phyloP scores from a whole-genome alignment of 768 basidiomycete species.

The Daedaleopsis sinensis region DNA sequence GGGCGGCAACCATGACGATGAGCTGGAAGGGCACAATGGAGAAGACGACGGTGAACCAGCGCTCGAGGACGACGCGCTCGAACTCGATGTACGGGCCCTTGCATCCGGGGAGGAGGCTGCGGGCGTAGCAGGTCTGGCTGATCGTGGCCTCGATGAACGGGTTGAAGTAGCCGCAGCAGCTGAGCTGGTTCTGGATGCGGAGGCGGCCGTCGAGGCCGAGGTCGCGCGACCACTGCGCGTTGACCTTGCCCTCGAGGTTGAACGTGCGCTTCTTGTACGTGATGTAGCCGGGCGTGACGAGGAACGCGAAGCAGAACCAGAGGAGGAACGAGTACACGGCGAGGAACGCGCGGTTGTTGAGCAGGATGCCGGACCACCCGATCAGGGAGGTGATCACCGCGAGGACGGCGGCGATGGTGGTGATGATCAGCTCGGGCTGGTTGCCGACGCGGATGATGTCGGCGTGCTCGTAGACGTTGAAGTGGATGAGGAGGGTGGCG shows the following conservation, averaged over 20 bases:
- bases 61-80: constrained; percentile 53
- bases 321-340: constrained; percentile 71
- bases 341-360: constrained; percentile 84
- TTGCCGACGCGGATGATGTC: constrained; percentile 78
- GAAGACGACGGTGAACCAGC: constrained; percentile 72
- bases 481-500: constrained; percentile 74
- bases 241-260: constrained; percentile 83
- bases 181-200: constrained; percentile 72
- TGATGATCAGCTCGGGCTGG: constrained; percentile 64
- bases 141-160: constrained; percentile 84
- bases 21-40: constrained; percentile 71
- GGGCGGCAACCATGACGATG: constrained; percentile 57
- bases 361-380: constrained; percentile 79
- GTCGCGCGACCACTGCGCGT: constrained; percentile 70
- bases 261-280: constrained; percentile 75
- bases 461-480: constrained; percentile 69
- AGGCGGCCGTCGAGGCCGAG: constrained; percentile 64
- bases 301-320: constrained; percentile 73
- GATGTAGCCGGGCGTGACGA: constrained; percentile 77
- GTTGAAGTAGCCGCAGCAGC: constrained; percentile 82
- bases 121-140: constrained; percentile 73
- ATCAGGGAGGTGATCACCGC: constrained; percentile 68
- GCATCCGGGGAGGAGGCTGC: constrained; percentile 74
- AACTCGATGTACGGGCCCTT: constrained; percentile 64
- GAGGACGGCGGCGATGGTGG: constrained; percentile 63